Evolutionary conservation across 2,329 filamentous ascomycete species (phyloP).

Genomic region (Botrytis hyacinthi): DNA sequence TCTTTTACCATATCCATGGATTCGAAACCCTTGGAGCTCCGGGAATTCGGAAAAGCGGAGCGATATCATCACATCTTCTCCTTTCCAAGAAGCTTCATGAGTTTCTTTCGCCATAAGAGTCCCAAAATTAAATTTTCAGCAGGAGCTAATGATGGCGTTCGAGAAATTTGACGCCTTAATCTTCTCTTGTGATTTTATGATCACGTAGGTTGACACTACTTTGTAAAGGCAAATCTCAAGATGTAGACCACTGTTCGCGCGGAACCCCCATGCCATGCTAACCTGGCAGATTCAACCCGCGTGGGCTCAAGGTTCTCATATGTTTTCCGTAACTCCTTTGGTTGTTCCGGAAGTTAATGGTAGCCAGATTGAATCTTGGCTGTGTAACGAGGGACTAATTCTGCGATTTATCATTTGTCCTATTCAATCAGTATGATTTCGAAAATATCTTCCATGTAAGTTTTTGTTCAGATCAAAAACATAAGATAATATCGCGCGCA

Average conservation of each 20-base stretch:
- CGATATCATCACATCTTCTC: background rate
- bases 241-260: background rate
- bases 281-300: background rate
- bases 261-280: background rate
- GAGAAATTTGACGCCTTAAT: background rate
- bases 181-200: background rate
- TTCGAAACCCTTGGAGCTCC: background rate
- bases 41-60: background rate
- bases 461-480: background rate
- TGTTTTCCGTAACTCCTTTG: background rate
- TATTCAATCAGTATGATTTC: background rate
- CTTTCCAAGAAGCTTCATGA: background rate
- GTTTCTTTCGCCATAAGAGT: background rate
- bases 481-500: background rate
- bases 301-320: background rate
- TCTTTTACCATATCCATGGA: background rate
- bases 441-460: background rate
- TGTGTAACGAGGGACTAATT: background rate
- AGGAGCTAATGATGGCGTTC: background rate
- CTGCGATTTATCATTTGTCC: accelerated
- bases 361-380: background rate
- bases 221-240: background rate
- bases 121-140: background rate
- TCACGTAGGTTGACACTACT: background rate
- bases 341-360: background rate